phyloP scores from a whole-genome alignment of 768 basidiomycete genomes.

The Boletus bicolor region DNA sequence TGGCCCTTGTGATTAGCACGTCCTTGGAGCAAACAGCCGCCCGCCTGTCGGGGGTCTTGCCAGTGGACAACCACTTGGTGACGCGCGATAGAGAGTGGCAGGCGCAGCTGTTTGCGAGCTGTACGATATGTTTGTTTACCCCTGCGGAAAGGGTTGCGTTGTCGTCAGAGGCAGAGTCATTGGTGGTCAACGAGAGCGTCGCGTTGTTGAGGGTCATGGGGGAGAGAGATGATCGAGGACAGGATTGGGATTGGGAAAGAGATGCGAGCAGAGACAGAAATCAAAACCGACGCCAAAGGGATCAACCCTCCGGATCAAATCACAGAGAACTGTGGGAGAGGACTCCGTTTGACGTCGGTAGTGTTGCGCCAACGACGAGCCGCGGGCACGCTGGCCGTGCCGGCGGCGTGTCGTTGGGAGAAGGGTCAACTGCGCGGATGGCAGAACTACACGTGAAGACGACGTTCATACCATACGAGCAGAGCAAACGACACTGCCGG shows the following conservation, averaged over 20 bases:
- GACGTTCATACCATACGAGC: slow-evolving; percentile 16
- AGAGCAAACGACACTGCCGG: slow-evolving; percentile 24
- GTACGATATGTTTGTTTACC: slow-evolving; percentile 55
- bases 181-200: slow-evolving; percentile 47
- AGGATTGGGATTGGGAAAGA: background rate
- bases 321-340: background rate
- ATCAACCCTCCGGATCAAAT: slow-evolving; percentile 1
- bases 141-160: slow-evolving; percentile 27
- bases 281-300: background rate
- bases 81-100: slow-evolving; percentile 55
- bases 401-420: background rate
- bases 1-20: slow-evolving; percentile 50
- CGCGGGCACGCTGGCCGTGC: background rate
- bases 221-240: slow-evolving; percentile 36
- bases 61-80: slow-evolving; percentile 43
- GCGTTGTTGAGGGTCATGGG: slow-evolving; percentile 41
- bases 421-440: slow-evolving; percentile 2
- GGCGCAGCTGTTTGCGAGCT: slow-evolving; percentile 55
- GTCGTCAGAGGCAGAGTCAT: slow-evolving; percentile 19
- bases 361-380: background rate
- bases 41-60: slow-evolving; percentile 46
- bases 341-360: background rate
- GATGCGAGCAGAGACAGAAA: background rate
- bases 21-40: slow-evolving; percentile 43
- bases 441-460: background rate